phyloP scores from a whole-genome alignment of 345 rosid species.

The Euphorbia peplus region DNA sequence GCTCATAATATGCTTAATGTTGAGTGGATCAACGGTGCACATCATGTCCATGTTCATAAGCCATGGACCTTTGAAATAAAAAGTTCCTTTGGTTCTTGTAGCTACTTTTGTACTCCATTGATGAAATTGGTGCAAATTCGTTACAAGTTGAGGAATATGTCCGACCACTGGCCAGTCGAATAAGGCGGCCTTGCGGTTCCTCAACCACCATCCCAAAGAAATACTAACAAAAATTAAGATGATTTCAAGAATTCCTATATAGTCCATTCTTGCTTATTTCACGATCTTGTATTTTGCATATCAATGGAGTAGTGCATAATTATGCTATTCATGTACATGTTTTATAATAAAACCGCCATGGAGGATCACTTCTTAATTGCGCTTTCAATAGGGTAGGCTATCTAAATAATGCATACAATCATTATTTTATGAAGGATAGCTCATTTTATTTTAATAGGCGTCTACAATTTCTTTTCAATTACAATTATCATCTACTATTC shows the following conservation, averaged over 20 bases:
- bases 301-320: too few relatives aligned
- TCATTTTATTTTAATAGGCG: too few relatives aligned
- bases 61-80: constrained; percentile 38
- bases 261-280: too few relatives aligned
- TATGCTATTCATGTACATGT: too few relatives aligned
- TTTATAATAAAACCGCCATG: too few relatives aligned
- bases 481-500: too few relatives aligned
- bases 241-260: not conserved
- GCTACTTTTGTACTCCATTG: constrained; percentile 32
- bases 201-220: not conserved
- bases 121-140: constrained; percentile 31
- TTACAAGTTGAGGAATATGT: constrained; percentile 42
- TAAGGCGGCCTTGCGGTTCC: not conserved
- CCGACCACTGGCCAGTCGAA: constrained; percentile 53
- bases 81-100: constrained; percentile 25
- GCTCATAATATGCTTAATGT: constrained; percentile 55
- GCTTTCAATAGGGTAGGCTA: too few relatives aligned
- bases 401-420: too few relatives aligned
- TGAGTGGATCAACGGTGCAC: constrained; percentile 49
- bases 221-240: not conserved
- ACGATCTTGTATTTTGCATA: too few relatives aligned
- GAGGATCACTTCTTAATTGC: too few relatives aligned
- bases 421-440: too few relatives aligned
- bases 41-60: constrained; percentile 34
- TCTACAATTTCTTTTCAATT: too few relatives aligned